A percentile compares a stretch with the other conserved stretches of the same genome.
These are phyloP conservation scores for Biscogniauxia mediterranea DNA, from an alignment of 2,329 filamentous ascomycete genomes.

Conservation along the genomic window DNA sequence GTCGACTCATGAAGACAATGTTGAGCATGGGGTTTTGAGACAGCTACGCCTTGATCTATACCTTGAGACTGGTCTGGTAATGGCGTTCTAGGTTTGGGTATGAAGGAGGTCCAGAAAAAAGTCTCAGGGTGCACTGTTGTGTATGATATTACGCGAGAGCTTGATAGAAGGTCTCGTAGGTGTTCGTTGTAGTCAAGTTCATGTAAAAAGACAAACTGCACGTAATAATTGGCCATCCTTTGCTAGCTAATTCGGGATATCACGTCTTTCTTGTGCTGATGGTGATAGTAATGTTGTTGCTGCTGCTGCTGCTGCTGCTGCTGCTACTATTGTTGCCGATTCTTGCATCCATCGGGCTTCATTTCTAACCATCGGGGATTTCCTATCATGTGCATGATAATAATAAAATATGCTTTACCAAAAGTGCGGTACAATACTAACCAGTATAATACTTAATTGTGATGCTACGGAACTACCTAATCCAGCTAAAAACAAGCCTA, in stretches of 20 bases:
- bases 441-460: too few species aligned
- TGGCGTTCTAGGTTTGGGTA: slow-evolving; percentile 18
- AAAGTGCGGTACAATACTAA: too few species aligned
- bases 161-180: background rate
- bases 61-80: slow-evolving; percentile 11
- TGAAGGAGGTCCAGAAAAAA: slow-evolving; percentile 2
- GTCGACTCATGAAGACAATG: too few species aligned
- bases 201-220: background rate
- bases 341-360: too few species aligned
- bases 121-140: slow-evolving; percentile 4
- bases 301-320: background rate
- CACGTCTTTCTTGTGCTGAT: background rate
- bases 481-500: too few species aligned
- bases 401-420: too few species aligned
- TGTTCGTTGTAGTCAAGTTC: background rate
- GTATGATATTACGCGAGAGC: background rate
- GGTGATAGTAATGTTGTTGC: background rate
- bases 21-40: too few species aligned
- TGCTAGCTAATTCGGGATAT: background rate
- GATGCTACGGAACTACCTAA: too few species aligned
- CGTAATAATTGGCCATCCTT: background rate
- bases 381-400: too few species aligned
- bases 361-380: too few species aligned
- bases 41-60: slow-evolving; percentile 9
- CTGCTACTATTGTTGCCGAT: too few species aligned